A percentile compares a stretch with the other conserved stretches of the same genome.
These are phyloP conservation scores for Gardenia jasminoides DNA, from an alignment of 257 asterid species.

Conservation along the genomic window DNA sequence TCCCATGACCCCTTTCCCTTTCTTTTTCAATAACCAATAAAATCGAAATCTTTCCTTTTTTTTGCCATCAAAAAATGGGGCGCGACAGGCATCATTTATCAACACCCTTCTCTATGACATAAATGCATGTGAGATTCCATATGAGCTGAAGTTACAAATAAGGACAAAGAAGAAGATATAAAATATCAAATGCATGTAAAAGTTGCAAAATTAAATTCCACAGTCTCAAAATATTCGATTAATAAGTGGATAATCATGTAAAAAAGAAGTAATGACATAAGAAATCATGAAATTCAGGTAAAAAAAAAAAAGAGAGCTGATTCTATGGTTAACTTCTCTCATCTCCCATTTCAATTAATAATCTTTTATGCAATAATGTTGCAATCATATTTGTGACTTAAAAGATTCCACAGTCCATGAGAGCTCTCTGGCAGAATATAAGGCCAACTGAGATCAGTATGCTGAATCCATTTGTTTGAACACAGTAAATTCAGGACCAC, in stretches of 20 bases:
- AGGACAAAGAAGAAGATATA: background rate
- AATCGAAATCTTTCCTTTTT: no score
- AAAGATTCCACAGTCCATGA: no score
- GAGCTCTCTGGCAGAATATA: no score
- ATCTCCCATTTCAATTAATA: no score
- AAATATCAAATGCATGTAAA: background rate
- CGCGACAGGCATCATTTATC: slow-evolving; percentile 66
- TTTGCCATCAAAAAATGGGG: no score
- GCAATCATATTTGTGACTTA: no score
- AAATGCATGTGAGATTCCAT: background rate
- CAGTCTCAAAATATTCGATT: background rate
- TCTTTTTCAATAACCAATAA: no score
- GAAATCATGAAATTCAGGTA: background rate
- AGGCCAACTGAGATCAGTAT: no score
- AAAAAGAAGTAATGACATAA: background rate
- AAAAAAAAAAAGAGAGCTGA: background rate
- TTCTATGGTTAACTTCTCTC: background rate
- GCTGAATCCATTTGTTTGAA: background rate
- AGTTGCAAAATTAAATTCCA: background rate
- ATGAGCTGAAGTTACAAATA: background rate
- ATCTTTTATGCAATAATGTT: no score
- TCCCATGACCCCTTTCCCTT: no score
- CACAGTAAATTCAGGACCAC: background rate
- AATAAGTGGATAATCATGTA: background rate
- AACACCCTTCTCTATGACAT: slow-evolving; percentile 53